These are phyloP conservation scores for Talaromyces sp. DNA, from an alignment of 2,329 filamentous ascomycete species.

Conservation along the genomic window DNA sequence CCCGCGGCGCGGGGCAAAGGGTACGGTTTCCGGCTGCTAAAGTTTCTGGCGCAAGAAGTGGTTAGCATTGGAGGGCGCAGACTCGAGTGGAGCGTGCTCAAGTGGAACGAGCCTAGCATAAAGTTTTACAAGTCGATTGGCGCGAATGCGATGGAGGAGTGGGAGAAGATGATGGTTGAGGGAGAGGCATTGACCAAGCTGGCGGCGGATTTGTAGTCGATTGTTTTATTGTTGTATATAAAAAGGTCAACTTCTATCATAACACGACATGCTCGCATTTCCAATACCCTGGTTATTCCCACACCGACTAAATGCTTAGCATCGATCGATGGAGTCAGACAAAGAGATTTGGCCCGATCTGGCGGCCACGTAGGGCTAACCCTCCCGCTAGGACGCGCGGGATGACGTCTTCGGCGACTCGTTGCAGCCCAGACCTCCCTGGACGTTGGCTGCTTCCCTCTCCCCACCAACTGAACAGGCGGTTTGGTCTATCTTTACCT, in stretches of 20 bases:
- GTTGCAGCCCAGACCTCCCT: not conserved
- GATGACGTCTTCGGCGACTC: not conserved
- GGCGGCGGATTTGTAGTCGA: conserved; percentile 22
- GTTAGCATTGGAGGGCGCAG: conserved; percentile 65
- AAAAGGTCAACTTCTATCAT: not conserved
- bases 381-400: not conserved
- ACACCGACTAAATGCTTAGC: not conserved
- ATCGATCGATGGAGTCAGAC: not conserved
- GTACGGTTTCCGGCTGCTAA: conserved; percentile 72
- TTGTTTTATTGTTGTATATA: conserved; percentile 5
- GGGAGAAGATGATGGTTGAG: conserved; percentile 48
- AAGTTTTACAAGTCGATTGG: conserved; percentile 65
- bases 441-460: not conserved
- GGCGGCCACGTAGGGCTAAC: not conserved
- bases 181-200: conserved; percentile 39
- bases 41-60: conserved; percentile 73
- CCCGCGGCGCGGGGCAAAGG: conserved; percentile 66
- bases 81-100: conserved; percentile 85
- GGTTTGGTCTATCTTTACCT: not conserved
- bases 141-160: conserved; percentile 42
- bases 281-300: not conserved
- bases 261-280: not conserved
- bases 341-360: not conserved
- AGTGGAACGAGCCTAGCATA: conserved; percentile 89
- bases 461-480: not conserved